phyloP scores from a whole-genome alignment of 495 filamentous ascomycete genomes.

The Apodospora peruviana region DNA sequence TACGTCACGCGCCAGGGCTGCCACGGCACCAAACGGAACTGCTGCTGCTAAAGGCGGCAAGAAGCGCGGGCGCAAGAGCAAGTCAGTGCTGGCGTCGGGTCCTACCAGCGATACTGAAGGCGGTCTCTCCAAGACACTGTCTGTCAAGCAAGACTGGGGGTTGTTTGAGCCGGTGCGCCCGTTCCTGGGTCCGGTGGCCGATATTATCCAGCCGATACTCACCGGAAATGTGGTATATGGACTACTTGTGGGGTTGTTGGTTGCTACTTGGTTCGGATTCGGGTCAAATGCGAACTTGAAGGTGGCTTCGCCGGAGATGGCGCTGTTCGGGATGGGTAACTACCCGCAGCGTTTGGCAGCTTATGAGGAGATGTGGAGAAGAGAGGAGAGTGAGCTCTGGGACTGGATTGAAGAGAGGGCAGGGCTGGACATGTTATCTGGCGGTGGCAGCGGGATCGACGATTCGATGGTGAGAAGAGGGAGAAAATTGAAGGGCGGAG shows the following conservation, averaged over 20 bases:
- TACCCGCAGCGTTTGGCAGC: constrained; percentile 67
- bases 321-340: constrained; percentile 22
- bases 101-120: constrained; percentile 40
- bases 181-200: constrained; percentile 62
- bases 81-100: constrained; percentile 32
- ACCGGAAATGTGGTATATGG: constrained; percentile 62
- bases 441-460: constrained; percentile 26
- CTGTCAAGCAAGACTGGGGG: constrained; percentile 61
- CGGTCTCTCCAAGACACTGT: constrained; percentile 34
- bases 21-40: constrained; percentile 29
- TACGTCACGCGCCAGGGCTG: constrained; percentile 52
- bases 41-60: constrained; percentile 35
- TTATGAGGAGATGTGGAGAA: constrained; percentile 90
- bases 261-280: constrained; percentile 53
- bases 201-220: constrained; percentile 64
- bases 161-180: constrained; percentile 69
- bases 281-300: constrained; percentile 32
- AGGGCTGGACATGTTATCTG: constrained; percentile 63
- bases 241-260: constrained; percentile 52
- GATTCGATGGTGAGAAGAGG: background rate
- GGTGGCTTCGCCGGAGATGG: constrained; percentile 28
- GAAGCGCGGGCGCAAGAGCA: constrained; percentile 56
- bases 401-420: constrained; percentile 90
- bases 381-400: constrained; percentile 90
- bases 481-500: constrained; percentile 26